Conservation (phyloP, 2,329 filamentous ascomycete species). For the Fusarium sp. region DNA sequence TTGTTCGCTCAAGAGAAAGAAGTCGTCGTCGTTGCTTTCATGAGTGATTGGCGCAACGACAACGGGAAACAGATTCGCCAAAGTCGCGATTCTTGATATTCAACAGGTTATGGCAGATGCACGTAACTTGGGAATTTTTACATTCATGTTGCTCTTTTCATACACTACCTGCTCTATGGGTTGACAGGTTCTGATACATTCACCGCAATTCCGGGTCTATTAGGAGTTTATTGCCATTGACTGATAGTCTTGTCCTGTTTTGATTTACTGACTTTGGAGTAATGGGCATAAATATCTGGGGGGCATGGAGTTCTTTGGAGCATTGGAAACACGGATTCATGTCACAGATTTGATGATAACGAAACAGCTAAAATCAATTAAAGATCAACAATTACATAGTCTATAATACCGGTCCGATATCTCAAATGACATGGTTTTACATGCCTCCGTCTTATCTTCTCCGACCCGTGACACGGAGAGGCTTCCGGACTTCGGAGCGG, state of each 20-base stretch:
- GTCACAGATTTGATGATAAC: too few relatives aligned
- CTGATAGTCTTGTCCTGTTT: not conserved
- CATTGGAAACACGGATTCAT: too few relatives aligned
- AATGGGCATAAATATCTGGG: constrained; percentile 4
- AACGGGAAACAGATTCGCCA: too few relatives aligned
- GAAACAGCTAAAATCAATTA: not conserved
- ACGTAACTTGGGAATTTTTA: too few relatives aligned
- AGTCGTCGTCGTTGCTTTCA: constrained; percentile 1
- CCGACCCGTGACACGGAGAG: constrained; percentile 34
- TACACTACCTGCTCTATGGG: too few relatives aligned
- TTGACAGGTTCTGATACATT: too few relatives aligned
- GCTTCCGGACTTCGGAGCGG: constrained; percentile 35
- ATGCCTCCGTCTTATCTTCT: constrained; percentile 1
- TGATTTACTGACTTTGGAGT: constrained; percentile 8
- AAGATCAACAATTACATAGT: not conserved
- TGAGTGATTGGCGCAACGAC: not conserved
- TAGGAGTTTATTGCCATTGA: not conserved
- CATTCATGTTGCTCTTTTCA: too few relatives aligned
- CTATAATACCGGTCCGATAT: not conserved
- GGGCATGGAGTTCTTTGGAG: constrained; percentile 3
- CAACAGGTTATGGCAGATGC: too few relatives aligned
- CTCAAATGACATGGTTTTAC: too few relatives aligned
- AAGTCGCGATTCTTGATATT: too few relatives aligned
- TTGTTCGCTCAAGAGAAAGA: constrained; percentile 46
- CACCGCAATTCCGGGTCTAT: too few relatives aligned